A percentile compares a stretch with the other conserved stretches of the same genome.
phyloP scores from a whole-genome alignment of 202 grass and related monocot genomes.

The Panicum hallii region DNA sequence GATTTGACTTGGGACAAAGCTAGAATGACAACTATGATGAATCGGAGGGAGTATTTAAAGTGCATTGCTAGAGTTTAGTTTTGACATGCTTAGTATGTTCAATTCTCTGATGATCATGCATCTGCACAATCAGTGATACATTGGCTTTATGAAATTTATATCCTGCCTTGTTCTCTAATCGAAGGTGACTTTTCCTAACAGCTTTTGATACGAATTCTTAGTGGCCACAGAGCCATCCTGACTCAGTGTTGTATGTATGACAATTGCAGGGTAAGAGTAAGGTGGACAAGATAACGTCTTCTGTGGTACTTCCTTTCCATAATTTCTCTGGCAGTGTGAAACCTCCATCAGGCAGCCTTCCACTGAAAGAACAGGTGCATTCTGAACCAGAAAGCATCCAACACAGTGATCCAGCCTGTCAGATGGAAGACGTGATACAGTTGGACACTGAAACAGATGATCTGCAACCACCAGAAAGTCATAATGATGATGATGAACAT shows the following conservation, averaged over 20 bases:
- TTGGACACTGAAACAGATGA: constrained; percentile 53
- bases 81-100: constrained; percentile 24
- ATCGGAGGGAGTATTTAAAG: not conserved
- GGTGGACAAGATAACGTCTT: constrained; percentile 76
- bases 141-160: constrained; percentile 22
- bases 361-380: constrained; percentile 24
- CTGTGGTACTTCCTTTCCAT: constrained; percentile 75
- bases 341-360: constrained; percentile 20
- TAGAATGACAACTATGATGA: too few relatives aligned
- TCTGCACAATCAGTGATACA: constrained; percentile 14
- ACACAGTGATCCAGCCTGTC: constrained; percentile 48
- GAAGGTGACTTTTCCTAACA: constrained; percentile 1
- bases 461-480: constrained; percentile 43
- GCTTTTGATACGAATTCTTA: constrained; percentile 7
- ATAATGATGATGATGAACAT: constrained; percentile 28
- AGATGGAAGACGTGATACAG: constrained; percentile 68
- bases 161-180: not conserved
- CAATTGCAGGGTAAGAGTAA: constrained; percentile 63
- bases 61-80: constrained; percentile 9
- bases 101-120: constrained; percentile 9
- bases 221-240: constrained; percentile 22
- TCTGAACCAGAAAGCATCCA: constrained; percentile 53
- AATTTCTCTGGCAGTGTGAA: constrained; percentile 60
- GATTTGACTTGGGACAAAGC: too few relatives aligned
- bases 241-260: constrained; percentile 19